These are phyloP conservation scores for Emmonsiellopsis sp. DNA, from an alignment of 2,329 filamentous ascomycete genomes.

Conservation along the genomic window DNA sequence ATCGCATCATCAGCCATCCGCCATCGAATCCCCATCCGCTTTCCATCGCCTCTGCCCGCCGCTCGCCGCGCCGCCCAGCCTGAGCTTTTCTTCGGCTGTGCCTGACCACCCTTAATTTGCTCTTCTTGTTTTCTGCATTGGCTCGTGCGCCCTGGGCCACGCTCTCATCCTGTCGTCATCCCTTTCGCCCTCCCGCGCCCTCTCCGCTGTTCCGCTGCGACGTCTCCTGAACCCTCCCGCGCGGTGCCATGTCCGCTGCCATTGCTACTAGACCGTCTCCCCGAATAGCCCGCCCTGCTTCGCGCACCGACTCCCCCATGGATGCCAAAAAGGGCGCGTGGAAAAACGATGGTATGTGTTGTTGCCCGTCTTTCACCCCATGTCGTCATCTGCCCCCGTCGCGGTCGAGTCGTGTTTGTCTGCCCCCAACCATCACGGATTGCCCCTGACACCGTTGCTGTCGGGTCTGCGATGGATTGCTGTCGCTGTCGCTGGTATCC, in stretches of 20 bases:
- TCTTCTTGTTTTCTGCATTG: background rate
- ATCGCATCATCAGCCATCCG: conserved; percentile 6
- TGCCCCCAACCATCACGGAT: background rate
- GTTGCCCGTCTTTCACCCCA: background rate
- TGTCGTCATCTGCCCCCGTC: background rate
- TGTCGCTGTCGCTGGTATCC: no score
- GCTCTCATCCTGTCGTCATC: conserved; percentile 7
- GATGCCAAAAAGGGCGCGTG: conserved; percentile 32
- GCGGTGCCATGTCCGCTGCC: conserved; percentile 30
- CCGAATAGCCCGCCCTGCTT: conserved; percentile 19
- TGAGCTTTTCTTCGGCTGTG: conserved; percentile 6
- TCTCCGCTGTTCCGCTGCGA: conserved; percentile 6
- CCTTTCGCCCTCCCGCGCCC: background rate
- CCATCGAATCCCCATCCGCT: background rate
- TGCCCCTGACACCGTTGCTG: background rate
- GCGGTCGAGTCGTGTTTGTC: background rate
- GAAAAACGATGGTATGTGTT: conserved; percentile 32
- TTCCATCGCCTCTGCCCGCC: background rate
- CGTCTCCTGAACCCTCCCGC: conserved; percentile 7
- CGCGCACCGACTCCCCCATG: conserved; percentile 33
- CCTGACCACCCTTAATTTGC: conserved; percentile 4
- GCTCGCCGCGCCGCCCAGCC: conserved; percentile 4
- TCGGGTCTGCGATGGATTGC: no score
- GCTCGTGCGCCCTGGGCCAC: no score
- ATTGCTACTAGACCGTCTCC: conserved; percentile 29